Base-by-base conservation (phyloP, 257 asterid genomes). In the Gentiana macrophylla region DNA sequence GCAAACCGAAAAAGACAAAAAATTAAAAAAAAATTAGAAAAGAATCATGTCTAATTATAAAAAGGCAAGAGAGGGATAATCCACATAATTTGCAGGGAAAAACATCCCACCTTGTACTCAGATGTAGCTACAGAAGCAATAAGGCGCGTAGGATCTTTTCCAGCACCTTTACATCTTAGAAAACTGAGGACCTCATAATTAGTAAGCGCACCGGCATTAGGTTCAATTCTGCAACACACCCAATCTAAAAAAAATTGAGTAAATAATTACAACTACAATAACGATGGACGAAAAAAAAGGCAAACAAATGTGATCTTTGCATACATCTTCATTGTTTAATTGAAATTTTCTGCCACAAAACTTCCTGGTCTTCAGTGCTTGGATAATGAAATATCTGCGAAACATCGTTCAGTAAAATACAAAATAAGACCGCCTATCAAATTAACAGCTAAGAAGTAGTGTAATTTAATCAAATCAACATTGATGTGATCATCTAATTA, bases 141-240 rank as follows among this genome's bases (percentile, higher is more conserved):
- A 61, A 73, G 74, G 13, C 92, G 83, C 2, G 94, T 74, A 53
- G 81, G 81, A 68, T 86, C 95, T 60, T 64, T 84, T 43, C 86
- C 92, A 57, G 95, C 94, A 3, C 91, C 98, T 79, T 93, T 72
- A 3, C 92, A 80, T 73, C 84, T 70, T 66, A 90, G 72, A 48
- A 77, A 81, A 57, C 80, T 83, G 47, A 86, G 98, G 59, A 86
- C 85, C 72, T 86, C 95, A 55, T 76, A 84, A 64, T 89, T 84
- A 50, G 94, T 75, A 35, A 86, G 88, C 15, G 78, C 81, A 47
- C 94, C 91, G 3, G 72, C 86, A 69, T 63, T 72, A 6, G 74
- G 32, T 69, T 79, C 46, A 54, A 84, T 61, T 64, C 94, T 88
- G 84, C 73, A 62, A 55, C 58, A 64, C 35, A 53, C 35, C 24